Percentiles rank a stretch among this genome's conserved stretches.
These are phyloP conservation scores for Geotrichum candidum DNA, from an alignment of 1,139 yeast species.

Conservation along the genomic window DNA sequence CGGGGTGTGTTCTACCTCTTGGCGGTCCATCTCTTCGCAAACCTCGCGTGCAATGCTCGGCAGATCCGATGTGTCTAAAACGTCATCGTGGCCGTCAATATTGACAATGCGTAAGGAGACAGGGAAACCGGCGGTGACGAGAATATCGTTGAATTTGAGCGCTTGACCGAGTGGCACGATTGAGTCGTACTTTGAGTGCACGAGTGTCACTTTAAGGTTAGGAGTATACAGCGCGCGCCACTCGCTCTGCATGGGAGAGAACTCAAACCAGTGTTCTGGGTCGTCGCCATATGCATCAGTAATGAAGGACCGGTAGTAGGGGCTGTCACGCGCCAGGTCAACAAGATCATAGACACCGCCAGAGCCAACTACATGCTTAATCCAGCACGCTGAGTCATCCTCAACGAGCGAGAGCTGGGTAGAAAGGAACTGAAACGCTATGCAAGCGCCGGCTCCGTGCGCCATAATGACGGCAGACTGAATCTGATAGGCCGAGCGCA, in stretches of 20 bases:
- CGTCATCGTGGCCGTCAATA: slow-evolving; percentile 21
- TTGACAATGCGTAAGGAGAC: slow-evolving; percentile 18
- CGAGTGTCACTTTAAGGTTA: slow-evolving; percentile 19
- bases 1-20: slow-evolving; percentile 11
- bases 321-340: slow-evolving; percentile 41
- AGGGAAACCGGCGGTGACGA: slow-evolving; percentile 18
- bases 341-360: slow-evolving; percentile 48
- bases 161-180: slow-evolving; percentile 21
- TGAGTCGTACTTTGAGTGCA: slow-evolving; percentile 21
- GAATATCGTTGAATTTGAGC: slow-evolving; percentile 19
- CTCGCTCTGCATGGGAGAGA: slow-evolving; percentile 21
- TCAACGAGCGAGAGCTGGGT: slow-evolving; percentile 30
- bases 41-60: slow-evolving; percentile 18
- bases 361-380: slow-evolving; percentile 32
- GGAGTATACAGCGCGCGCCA: slow-evolving; percentile 19
- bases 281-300: slow-evolving; percentile 39
- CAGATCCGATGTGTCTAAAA: slow-evolving; percentile 21
- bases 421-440: slow-evolving; percentile 45
- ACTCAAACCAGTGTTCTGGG: slow-evolving; percentile 27
- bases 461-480: slow-evolving; percentile 45
- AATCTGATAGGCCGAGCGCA: slow-evolving; percentile 30
- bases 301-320: slow-evolving; percentile 40
- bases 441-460: slow-evolving; percentile 74
- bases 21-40: slow-evolving; percentile 18
- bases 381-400: slow-evolving; percentile 14